Evolutionary conservation across 352 stramenopile genomes (phyloP).

Genomic region (Pythium rishiriense): DNA sequence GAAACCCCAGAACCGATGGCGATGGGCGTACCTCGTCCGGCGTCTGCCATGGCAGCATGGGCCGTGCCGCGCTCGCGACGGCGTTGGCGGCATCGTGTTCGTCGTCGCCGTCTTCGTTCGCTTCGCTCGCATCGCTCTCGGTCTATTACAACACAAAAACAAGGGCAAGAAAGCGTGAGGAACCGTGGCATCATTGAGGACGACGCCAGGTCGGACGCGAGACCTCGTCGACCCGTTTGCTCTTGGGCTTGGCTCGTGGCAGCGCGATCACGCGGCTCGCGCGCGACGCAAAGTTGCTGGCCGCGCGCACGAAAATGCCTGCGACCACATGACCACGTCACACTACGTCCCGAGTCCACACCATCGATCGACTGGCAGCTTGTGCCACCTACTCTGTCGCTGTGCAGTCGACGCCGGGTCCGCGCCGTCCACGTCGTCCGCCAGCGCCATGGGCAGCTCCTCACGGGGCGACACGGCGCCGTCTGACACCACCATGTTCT

Average conservation of each 20-base stretch:
- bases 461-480: not conserved
- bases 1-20: not conserved
- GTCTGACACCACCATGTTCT: not conserved
- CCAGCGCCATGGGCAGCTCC: conserved; percentile 1
- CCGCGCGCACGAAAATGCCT: conserved; percentile 22
- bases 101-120: conserved; percentile 25
- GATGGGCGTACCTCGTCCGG: conserved; percentile 22
- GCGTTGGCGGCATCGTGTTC: not conserved
- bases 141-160: not conserved
- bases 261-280: conserved; percentile 19
- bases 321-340: not conserved
- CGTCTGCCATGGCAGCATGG: conserved; percentile 55
- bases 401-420: not conserved
- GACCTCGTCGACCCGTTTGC: conserved; percentile 12
- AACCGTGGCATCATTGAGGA: not conserved
- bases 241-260: conserved; percentile 11
- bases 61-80: not conserved
- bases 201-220: no score
- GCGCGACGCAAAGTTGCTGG: conserved; percentile 21
- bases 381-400: not conserved
- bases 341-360: no score
- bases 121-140: not conserved
- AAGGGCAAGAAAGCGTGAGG: not conserved
- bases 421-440: not conserved
- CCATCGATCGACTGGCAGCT: no score